Percentiles rank a stretch among this genome's conserved stretches.
These are phyloP conservation scores for Cokeromyces recurvatus DNA, from an alignment of 371 early-diverging fungal species.

Conservation along the genomic window DNA sequence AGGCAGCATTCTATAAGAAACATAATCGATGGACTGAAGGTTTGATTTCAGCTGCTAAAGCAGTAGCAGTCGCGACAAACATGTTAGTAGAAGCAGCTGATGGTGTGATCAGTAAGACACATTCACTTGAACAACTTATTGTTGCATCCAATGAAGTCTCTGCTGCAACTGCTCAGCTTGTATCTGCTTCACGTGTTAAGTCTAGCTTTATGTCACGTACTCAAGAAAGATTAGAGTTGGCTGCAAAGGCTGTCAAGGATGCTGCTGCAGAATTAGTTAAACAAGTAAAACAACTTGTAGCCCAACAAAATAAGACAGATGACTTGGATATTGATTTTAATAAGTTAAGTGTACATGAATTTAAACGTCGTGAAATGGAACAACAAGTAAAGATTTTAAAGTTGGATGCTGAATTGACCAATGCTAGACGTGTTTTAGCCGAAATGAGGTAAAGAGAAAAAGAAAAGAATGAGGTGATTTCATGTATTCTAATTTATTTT, in stretches of 20 bases:
- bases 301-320: constrained; percentile 51
- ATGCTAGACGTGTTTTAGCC: constrained; percentile 83
- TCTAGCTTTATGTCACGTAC: constrained; percentile 86
- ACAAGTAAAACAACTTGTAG: constrained; percentile 85
- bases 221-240: constrained; percentile 87
- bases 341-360: constrained; percentile 83
- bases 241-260: constrained; percentile 90
- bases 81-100: constrained; percentile 93
- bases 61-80: constrained; percentile 90
- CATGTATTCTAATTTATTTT: constrained; percentile 14
- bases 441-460: constrained; percentile 79
- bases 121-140: constrained; percentile 89
- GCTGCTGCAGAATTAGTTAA: constrained; percentile 89
- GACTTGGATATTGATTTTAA: constrained; percentile 64
- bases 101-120: constrained; percentile 89
- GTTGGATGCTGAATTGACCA: constrained; percentile 86
- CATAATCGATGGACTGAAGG: constrained; percentile 99
- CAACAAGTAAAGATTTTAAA: constrained; percentile 95
- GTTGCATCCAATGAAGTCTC: constrained; percentile 95
- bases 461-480: too few relatives aligned
- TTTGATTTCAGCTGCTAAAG: constrained; percentile 94
- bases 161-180: constrained; percentile 95
- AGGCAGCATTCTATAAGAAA: constrained; percentile 95
- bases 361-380: constrained; percentile 95
- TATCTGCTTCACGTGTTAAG: constrained; percentile 95